phyloP scores from a whole-genome alignment of 75 land plant species.

The Selaginella tamariscina region DNA sequence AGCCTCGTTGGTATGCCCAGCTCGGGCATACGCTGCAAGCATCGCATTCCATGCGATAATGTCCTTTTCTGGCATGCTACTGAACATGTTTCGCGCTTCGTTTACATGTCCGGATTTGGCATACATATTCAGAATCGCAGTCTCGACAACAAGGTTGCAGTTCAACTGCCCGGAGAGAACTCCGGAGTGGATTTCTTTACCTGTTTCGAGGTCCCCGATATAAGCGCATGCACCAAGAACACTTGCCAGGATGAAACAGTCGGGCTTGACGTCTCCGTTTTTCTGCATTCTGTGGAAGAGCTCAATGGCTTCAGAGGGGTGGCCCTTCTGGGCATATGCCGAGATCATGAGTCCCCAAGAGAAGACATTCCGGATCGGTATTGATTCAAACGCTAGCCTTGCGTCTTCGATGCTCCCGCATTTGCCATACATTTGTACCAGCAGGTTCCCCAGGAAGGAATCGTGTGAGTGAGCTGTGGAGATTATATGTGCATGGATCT shows the following conservation, averaged over 20 bases:
- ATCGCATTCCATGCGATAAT: constrained; percentile 16
- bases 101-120: constrained; percentile 18
- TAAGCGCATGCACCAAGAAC: not conserved
- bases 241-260: not conserved
- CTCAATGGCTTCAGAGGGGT: not conserved
- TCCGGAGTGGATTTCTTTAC: not conserved
- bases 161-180: not conserved
- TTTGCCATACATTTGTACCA: not conserved
- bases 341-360: not conserved
- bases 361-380: not conserved
- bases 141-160: constrained; percentile 13
- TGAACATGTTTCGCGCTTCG: constrained; percentile 12
- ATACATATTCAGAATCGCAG: constrained; percentile 19
- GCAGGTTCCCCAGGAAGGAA: not conserved
- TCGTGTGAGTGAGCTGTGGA: not conserved
- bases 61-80: constrained; percentile 11
- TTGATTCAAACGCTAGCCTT: not conserved
- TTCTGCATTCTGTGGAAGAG: not conserved
- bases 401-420: not conserved
- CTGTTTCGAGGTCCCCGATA: not conserved
- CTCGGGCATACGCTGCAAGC: constrained; percentile 15
- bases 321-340: not conserved
- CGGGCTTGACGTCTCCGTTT: not conserved
- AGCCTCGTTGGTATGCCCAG: constrained; percentile 12
- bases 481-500: not conserved